phyloP scores from a whole-genome alignment of 768 basidiomycete genomes.

The Trametes cingulata region DNA sequence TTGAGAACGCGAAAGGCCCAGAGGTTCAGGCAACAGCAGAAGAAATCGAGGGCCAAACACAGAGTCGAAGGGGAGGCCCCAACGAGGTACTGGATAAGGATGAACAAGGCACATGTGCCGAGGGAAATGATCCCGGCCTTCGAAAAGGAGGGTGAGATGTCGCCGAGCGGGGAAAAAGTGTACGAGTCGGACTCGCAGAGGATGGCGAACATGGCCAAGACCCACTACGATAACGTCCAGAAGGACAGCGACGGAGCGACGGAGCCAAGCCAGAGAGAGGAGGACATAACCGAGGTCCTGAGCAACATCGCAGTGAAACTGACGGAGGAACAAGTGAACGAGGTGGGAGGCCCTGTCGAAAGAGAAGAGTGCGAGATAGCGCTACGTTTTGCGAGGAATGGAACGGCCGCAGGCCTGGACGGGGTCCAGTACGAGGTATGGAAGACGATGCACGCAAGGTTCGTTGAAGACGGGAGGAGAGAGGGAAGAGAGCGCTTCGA shows the following conservation, averaged over 20 bases:
- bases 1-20: background rate
- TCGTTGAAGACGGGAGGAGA: background rate
- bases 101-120: background rate
- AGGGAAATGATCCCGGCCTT: conserved; percentile 1
- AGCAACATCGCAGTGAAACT: background rate
- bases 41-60: background rate
- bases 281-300: background rate
- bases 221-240: background rate
- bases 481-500: background rate
- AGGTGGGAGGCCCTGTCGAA: background rate
- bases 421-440: conserved; percentile 1
- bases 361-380: background rate
- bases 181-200: background rate
- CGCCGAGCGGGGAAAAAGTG: too few species aligned
- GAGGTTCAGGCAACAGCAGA: background rate
- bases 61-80: background rate
- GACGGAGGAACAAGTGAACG: background rate
- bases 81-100: background rate
- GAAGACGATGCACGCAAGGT: background rate
- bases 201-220: background rate
- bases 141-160: background rate
- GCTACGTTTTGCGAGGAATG: background rate
- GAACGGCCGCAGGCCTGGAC: background rate
- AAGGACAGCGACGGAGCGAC: too few species aligned
- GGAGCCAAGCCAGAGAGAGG: background rate